Percentiles rank a stretch among this genome's conserved stretches.
These are phyloP conservation scores for Globisporangium solare DNA, from an alignment of 352 stramenopile genomes.

Conservation along the genomic window DNA sequence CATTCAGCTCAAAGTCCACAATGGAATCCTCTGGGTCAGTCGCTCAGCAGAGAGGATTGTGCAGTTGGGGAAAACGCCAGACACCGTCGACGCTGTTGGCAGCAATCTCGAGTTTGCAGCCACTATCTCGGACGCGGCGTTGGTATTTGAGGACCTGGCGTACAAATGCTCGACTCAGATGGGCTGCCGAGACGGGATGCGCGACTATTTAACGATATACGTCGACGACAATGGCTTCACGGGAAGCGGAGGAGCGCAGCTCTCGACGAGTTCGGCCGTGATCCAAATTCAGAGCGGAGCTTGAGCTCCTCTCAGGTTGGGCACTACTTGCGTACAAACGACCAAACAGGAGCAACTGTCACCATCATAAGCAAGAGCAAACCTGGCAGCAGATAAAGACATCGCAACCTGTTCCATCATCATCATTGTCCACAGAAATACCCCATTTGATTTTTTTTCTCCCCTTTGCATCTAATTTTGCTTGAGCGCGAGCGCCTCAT, in stretches of 20 bases:
- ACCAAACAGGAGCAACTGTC: background rate
- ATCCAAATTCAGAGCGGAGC: conserved; percentile 8
- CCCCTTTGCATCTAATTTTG: conserved; percentile 14
- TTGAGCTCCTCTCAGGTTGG: background rate
- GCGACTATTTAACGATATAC: conserved; percentile 36
- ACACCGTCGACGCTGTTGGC: conserved; percentile 4
- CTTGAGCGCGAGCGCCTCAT: conserved; percentile 41
- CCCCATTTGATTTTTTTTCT: background rate
- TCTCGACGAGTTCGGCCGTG: conserved; percentile 12
- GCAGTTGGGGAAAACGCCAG: background rate
- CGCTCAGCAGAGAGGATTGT: background rate
- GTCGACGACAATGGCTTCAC: conserved; percentile 62
- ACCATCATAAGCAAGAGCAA: background rate
- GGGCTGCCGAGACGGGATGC: conserved; percentile 22
- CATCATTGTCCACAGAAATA: background rate
- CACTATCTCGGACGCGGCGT: conserved; percentile 11
- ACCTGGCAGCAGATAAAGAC: background rate
- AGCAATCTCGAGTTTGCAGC: conserved; percentile 31
- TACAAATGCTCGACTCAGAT: conserved; percentile 27
- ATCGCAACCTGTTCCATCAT: background rate
- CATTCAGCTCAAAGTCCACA: conserved; percentile 30
- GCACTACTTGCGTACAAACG: background rate
- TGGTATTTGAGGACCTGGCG: conserved; percentile 28
- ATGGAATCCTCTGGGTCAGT: conserved; percentile 28
- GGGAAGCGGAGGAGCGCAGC: conserved; percentile 27